Evolutionary conservation across 345 rosid genomes (phyloP).

Genomic region (Punica granatum): DNA sequence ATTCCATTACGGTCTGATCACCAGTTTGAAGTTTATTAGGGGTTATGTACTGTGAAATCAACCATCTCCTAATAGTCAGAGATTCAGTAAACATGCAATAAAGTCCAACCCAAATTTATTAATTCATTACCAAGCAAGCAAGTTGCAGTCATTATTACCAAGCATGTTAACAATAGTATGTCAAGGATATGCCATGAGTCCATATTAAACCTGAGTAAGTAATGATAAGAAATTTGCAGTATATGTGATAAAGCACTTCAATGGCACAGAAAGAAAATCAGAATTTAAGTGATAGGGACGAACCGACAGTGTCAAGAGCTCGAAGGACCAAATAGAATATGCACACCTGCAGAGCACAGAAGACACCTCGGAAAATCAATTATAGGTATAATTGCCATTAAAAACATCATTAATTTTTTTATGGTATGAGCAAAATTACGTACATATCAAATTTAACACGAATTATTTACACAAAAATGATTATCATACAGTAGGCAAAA

Average conservation of each 20-base stretch:
- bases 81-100: neutral
- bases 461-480: neutral
- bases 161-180: neutral
- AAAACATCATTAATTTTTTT: too few relatives aligned
- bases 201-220: neutral
- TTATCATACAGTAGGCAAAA: neutral
- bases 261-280: neutral
- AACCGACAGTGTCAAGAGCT: slow-evolving; percentile 97
- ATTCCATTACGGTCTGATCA: neutral
- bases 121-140: neutral
- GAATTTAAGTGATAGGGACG: slow-evolving; percentile 15
- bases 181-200: neutral
- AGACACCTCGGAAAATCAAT: neutral
- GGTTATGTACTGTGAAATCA: neutral
- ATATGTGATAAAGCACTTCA: neutral
- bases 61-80: neutral
- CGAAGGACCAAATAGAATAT: slow-evolving; percentile 94
- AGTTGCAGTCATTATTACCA: neutral
- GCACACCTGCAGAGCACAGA: slow-evolving; percentile 60
- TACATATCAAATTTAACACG: neutral
- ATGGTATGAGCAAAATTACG: neutral
- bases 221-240: neutral
- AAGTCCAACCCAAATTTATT: neutral
- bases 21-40: neutral
- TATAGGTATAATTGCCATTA: neutral